Base-by-base conservation (phyloP, 2,329 filamentous ascomycete species). In the Aspergillus aculeatus region DNA sequence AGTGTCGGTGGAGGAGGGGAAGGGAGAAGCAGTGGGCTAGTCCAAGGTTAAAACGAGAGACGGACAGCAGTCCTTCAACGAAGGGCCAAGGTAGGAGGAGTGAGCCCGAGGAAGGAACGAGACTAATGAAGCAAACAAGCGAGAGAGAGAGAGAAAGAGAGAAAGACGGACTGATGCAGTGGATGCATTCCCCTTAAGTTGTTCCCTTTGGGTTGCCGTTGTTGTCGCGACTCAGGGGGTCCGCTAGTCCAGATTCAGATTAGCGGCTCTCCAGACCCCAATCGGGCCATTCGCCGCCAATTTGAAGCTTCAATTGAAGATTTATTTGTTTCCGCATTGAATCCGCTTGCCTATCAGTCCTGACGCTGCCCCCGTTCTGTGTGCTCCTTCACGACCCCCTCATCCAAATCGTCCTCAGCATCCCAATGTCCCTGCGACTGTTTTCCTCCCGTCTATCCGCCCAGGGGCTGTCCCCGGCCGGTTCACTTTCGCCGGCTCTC, bases 221-320 rank as follows among this genome's bases (percentile, higher is more conserved):
- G 66, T 63, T 67, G 66, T 68, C 54, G 66, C 67, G 58, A 73
- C 70, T 77, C 75, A 77, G 75, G 75, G 75, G 62, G 23, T 10
- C 62, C 61, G 50, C 73, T 75, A 76, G 63, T 23, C 70, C 69
- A 0, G 4, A 57, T 69, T 35, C 4, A 68, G 73, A 5, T 57
- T 77, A 77, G 74, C 54, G 64, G 35, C n/a, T 58, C 59, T 71
- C 69, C 68, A 60, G 66, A 64, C 58, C 59, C 66, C 59, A 66
- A 63, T 62, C 58, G 47, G 63, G 62, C 63, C 61, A 65, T 58
- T 62, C 52, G 54, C 59, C 62, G 57, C 38, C 50, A 54, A 32
- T 49, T 49, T 44, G 52, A 64, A 66, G 66, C 67, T 68, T 68
- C 65, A 69, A 59, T 50, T 58, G 50, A 21, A 47, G 47, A 55